Evolutionary conservation across 768 basidiomycete genomes (phyloP).

Genomic region (Paxillus ammoniavirescens): DNA sequence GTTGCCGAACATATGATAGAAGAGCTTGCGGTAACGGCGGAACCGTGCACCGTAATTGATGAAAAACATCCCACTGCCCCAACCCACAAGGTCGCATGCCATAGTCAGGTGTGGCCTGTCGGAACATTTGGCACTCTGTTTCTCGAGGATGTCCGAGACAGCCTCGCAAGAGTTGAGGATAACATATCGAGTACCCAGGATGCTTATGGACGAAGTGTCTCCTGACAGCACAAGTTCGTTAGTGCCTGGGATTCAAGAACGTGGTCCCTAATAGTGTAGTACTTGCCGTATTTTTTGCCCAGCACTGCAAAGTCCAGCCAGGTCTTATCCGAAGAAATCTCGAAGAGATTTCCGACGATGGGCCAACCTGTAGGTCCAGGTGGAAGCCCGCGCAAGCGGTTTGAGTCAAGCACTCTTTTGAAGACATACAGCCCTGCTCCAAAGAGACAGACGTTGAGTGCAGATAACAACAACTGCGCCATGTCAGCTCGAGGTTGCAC

Average conservation of each 20-base stretch:
- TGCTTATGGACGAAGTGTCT: slow-evolving; percentile 12
- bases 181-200: slow-evolving; percentile 47
- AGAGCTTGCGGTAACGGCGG: slow-evolving; percentile 15
- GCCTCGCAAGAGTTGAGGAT: slow-evolving; percentile 48
- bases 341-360: slow-evolving; percentile 51
- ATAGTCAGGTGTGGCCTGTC: slow-evolving; percentile 16
- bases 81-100: slow-evolving; percentile 21
- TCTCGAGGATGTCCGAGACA: slow-evolving; percentile 50
- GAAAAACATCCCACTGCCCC: slow-evolving; percentile 6
- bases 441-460: slow-evolving; percentile 14
- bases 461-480: not conserved
- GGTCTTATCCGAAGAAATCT: slow-evolving; percentile 48
- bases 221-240: slow-evolving; percentile 20
- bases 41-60: slow-evolving; percentile 5
- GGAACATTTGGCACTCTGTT: slow-evolving; percentile 53
- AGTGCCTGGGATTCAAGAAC: not conserved
- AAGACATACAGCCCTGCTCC: slow-evolving; percentile 12
- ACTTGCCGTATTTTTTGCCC: slow-evolving; percentile 51
- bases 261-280: not conserved
- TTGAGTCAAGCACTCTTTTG: slow-evolving; percentile 1
- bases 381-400: slow-evolving; percentile 5
- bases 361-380: slow-evolving; percentile 31
- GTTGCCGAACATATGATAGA: slow-evolving; percentile 11
- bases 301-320: slow-evolving; percentile 55
- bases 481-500: not conserved